Conservation (phyloP, 768 basidiomycete genomes). For the Coprinopsis marcescibilis region DNA sequence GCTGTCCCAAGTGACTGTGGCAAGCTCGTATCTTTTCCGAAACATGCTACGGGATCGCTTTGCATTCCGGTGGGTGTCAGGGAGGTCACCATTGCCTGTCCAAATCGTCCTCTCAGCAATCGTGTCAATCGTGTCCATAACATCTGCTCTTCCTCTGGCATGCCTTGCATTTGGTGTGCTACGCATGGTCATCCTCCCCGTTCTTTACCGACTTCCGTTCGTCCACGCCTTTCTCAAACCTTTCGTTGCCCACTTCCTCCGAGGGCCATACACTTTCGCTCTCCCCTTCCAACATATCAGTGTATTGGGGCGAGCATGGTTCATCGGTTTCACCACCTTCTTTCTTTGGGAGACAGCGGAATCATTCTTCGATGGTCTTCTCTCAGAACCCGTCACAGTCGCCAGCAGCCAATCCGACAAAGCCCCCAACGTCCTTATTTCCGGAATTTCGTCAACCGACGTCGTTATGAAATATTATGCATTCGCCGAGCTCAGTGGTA, state of each 20-base stretch:
- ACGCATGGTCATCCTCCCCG: constrained; percentile 42
- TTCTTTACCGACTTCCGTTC: constrained; percentile 51
- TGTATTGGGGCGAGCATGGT: constrained; percentile 43
- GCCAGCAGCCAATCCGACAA: constrained; percentile 43
- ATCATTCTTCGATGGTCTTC: constrained; percentile 50
- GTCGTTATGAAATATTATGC: constrained; percentile 57
- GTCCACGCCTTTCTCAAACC: constrained; percentile 48
- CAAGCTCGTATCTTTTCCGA: constrained; percentile 45
- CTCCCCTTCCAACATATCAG: constrained; percentile 43
- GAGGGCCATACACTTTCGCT: constrained; percentile 47
- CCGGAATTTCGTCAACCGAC: constrained; percentile 55
- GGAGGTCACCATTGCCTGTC: constrained; percentile 6
- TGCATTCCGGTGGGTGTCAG: constrained; percentile 36
- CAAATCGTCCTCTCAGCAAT: constrained; percentile 26
- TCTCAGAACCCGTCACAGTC: constrained; percentile 33
- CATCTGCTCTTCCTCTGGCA: constrained; percentile 32
- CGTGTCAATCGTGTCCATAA: constrained; percentile 35
- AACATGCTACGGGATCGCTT: constrained; percentile 62
- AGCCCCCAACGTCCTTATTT: constrained; percentile 50
- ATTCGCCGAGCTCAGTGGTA: constrained; percentile 51
- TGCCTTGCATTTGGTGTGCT: constrained; percentile 40
- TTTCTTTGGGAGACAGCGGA: constrained; percentile 62
- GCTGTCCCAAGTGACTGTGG: constrained; percentile 44
- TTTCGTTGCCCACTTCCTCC: constrained; percentile 58
- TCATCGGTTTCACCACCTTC: constrained; percentile 45